Evolutionary conservation across 1,284 basidiomycete genomes (phyloP).

Genomic region (Puccinia hordei): DNA sequence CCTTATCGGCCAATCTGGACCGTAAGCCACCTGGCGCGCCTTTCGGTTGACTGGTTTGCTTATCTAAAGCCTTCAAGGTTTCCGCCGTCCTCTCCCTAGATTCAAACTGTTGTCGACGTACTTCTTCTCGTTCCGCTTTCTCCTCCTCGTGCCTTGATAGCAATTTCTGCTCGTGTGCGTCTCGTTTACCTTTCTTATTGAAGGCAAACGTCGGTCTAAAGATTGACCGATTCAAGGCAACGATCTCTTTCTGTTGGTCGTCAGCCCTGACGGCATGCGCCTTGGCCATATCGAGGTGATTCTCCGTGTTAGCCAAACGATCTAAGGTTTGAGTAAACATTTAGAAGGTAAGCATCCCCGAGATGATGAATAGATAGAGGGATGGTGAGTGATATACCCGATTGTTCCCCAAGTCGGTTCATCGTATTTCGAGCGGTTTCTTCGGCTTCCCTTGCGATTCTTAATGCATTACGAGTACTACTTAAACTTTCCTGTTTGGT

Average conservation of each 20-base stretch:
- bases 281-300: slow-evolving; percentile 90
- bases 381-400: slow-evolving; percentile 67
- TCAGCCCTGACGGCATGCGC: slow-evolving; percentile 83
- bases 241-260: slow-evolving; percentile 91
- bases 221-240: slow-evolving; percentile 89
- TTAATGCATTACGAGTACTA: slow-evolving; percentile 86
- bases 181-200: slow-evolving; percentile 88
- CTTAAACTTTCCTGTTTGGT: slow-evolving; percentile 91
- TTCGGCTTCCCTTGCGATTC: slow-evolving; percentile 90
- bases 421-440: slow-evolving; percentile 90
- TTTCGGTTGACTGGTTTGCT: slow-evolving; percentile 50
- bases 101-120: slow-evolving; percentile 80
- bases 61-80: slow-evolving; percentile 62
- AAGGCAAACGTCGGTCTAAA: slow-evolving; percentile 87
- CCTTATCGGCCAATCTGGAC: slow-evolving; percentile 59
- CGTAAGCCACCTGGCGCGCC: slow-evolving; percentile 52
- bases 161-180: slow-evolving; percentile 84
- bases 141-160: slow-evolving; percentile 86
- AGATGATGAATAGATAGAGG: neutral
- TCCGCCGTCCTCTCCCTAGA: slow-evolving; percentile 81
- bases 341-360: neutral
- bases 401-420: slow-evolving; percentile 85
- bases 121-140: slow-evolving; percentile 77
- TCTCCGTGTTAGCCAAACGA: slow-evolving; percentile 86
- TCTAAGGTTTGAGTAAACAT: slow-evolving; percentile 56